phyloP scores from a whole-genome alignment of 805 yeast species.

The Saccharomycodes ludwigii region DNA sequence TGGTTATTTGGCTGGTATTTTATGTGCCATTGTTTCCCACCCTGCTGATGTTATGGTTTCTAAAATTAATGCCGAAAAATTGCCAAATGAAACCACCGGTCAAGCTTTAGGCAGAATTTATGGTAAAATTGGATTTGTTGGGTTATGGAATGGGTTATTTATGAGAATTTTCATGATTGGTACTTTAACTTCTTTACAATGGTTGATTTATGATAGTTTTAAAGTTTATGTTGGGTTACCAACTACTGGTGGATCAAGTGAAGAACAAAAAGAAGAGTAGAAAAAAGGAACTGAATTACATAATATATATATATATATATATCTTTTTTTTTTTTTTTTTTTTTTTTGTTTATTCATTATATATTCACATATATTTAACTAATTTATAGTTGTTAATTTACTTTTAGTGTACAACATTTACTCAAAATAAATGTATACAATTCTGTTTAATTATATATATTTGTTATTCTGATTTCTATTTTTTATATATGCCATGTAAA shows the following conservation, averaged over 20 bases:
- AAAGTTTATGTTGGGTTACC: conserved; percentile 92
- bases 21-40: conserved; percentile 92
- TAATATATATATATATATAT: not conserved
- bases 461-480: no score
- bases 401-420: no score
- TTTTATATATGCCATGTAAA: no score
- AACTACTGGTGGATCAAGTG: conserved; percentile 56
- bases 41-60: conserved; percentile 99
- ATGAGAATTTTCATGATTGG: conserved; percentile 96
- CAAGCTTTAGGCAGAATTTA: conserved; percentile 66
- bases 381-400: no score
- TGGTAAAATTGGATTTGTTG: conserved; percentile 70
- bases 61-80: conserved; percentile 67
- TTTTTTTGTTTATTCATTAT: not conserved
- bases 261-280: not conserved
- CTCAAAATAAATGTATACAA: no score
- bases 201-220: conserved; percentile 94
- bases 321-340: not conserved
- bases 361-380: no score
- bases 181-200: conserved; percentile 92
- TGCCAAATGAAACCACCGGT: conserved; percentile 52
- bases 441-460: no score
- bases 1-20: conserved; percentile 95
- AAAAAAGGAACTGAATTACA: not conserved
- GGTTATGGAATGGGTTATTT: conserved; percentile 90